These are phyloP conservation scores for Diospyros lotus DNA, from an alignment of 148 eudicot genomes.

Conservation along the genomic window DNA sequence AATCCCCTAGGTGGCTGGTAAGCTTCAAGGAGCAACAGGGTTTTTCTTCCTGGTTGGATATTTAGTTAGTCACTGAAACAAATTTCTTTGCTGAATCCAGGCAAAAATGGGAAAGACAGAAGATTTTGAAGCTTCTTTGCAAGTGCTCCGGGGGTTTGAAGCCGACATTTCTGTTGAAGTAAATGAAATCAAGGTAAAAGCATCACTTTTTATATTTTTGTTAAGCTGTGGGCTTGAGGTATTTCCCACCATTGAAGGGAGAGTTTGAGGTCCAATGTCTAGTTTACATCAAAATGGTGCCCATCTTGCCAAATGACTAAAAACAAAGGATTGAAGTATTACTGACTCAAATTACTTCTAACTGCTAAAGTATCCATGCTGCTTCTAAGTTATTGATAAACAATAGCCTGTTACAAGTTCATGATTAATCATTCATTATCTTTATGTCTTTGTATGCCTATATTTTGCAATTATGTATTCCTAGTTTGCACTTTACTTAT, in stretches of 20 bases:
- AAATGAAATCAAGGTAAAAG: constrained; percentile 80
- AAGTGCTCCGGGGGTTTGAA: constrained; percentile 95
- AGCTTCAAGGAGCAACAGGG: constrained; percentile 13
- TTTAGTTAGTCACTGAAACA: constrained; percentile 1
- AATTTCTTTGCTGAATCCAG: constrained; percentile 25
- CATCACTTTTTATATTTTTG: not conserved
- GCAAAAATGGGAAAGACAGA: constrained; percentile 95
- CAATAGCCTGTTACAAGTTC: not conserved
- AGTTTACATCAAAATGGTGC: not conserved
- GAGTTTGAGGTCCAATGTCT: not conserved
- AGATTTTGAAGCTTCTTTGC: constrained; percentile 91
- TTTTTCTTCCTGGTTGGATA: not conserved
- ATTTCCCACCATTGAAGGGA: not conserved
- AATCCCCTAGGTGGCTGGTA: constrained; percentile 99
- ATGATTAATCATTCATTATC: not conserved
- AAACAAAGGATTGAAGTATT: not conserved
- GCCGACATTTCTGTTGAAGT: constrained; percentile 81
- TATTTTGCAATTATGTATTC: not conserved
- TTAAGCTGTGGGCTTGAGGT: not conserved
- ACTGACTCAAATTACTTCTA: constrained; percentile 8
- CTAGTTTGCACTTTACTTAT: constrained; percentile 26
- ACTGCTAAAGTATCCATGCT: not conserved
- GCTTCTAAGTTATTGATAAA: too few relatives aligned
- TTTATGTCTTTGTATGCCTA: not conserved
- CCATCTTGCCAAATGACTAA: not conserved